Evolutionary conservation across 306 rosid genomes (phyloP).

Genomic region (Begonia peltatifolia): DNA sequence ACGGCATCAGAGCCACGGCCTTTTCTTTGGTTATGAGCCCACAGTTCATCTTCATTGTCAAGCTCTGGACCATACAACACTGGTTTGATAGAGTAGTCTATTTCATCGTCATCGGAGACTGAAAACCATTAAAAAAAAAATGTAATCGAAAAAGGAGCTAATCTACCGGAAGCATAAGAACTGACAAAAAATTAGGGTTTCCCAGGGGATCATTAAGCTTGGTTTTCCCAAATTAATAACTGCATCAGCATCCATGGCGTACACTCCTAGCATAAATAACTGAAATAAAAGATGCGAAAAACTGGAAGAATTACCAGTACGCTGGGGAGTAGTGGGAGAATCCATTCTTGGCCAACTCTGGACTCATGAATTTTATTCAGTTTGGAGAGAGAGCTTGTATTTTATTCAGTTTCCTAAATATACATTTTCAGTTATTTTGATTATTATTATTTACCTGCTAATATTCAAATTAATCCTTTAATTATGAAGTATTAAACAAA

Average conservation of each 20-base stretch:
- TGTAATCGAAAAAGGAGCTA: too few species aligned
- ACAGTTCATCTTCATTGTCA: conserved; percentile 51
- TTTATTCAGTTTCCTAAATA: too few species aligned
- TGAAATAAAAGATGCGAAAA: not conserved
- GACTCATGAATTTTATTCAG: too few species aligned
- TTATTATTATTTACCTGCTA: too few species aligned
- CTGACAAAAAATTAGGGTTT: not conserved
- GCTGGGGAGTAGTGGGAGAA: conserved; percentile 52
- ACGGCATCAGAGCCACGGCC: conserved; percentile 56
- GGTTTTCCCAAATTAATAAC: not conserved
- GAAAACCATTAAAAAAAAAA: conserved; percentile 15
- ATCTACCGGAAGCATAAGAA: not conserved
- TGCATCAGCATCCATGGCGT: too few species aligned
- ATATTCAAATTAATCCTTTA: too few species aligned
- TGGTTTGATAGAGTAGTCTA: conserved; percentile 71
- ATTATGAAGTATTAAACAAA: too few species aligned
- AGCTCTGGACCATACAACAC: conserved; percentile 60
- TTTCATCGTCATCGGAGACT: conserved; percentile 78
- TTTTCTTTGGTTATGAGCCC: conserved; percentile 52
- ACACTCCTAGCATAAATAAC: not conserved
- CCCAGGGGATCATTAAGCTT: not conserved
- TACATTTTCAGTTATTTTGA: too few species aligned
- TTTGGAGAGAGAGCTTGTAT: too few species aligned
- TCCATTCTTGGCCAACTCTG: not conserved
- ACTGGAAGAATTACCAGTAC: conserved; percentile 29